Conservation (phyloP, 2,329 filamentous ascomycete genomes). For the Tolypocladium ovalisporum region DNA sequence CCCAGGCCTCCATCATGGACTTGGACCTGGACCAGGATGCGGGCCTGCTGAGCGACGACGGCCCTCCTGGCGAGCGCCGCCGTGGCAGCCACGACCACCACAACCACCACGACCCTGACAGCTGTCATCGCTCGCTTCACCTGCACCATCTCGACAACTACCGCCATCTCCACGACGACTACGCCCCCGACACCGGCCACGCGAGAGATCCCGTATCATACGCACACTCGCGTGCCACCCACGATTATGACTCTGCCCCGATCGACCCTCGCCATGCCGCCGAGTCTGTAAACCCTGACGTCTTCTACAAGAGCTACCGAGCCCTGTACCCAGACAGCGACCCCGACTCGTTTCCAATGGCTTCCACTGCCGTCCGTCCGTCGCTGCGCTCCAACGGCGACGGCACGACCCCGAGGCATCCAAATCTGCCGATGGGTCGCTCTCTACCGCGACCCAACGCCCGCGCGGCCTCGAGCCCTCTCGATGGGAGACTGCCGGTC, state of each 20-base stretch:
- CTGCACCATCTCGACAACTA: conserved; percentile 13
- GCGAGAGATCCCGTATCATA: conserved; percentile 2
- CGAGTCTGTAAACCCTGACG: conserved; percentile 38
- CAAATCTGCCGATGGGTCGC: conserved; percentile 27
- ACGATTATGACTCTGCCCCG: conserved; percentile 5
- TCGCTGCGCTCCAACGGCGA: conserved; percentile 39
- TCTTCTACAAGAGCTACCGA: conserved; percentile 43
- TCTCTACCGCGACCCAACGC: conserved; percentile 28
- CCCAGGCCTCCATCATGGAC: conserved; percentile 11
- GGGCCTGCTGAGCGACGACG: conserved; percentile 11
- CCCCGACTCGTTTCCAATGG: conserved; percentile 23
- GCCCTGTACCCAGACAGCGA: conserved; percentile 23
- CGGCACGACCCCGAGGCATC: conserved; percentile 36
- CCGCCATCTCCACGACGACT: conserved; percentile 6
- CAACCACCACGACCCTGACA: conserved; percentile 14
- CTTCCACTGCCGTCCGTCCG: conserved; percentile 27
- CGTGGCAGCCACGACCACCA: conserved; percentile 15
- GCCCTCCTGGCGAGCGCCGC: conserved; percentile 5
- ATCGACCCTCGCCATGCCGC: conserved; percentile 22
- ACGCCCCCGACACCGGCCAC: neutral
- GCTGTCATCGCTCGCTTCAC: conserved; percentile 15
- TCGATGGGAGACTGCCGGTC: conserved; percentile 29
- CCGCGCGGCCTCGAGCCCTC: conserved; percentile 46
- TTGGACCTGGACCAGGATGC: conserved; percentile 20
- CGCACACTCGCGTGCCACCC: conserved; percentile 2